A percentile compares a stretch with the other conserved stretches of the same genome.
phyloP scores from a whole-genome alignment of 768 basidiomycete species.

The Amanita exitialis region DNA sequence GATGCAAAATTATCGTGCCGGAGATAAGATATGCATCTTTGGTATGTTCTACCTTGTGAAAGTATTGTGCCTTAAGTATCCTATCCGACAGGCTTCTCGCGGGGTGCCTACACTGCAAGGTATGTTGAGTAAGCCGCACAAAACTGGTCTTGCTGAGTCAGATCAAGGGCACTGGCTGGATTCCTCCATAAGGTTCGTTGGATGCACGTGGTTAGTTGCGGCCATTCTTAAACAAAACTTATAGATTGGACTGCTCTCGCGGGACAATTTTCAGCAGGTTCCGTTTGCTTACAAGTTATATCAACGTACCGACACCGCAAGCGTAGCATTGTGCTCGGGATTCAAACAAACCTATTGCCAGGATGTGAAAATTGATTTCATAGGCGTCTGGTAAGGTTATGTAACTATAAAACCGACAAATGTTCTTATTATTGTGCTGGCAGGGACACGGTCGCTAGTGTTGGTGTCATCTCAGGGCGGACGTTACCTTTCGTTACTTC shows the following conservation, averaged over 20 bases:
- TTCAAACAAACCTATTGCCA: slow-evolving; percentile 69
- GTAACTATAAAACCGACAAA: not conserved
- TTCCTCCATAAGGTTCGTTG: slow-evolving; percentile 55
- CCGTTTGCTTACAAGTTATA: slow-evolving; percentile 71
- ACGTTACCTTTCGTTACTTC: slow-evolving; percentile 59
- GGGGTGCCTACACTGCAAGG: slow-evolving; percentile 39
- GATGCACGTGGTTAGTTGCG: not conserved
- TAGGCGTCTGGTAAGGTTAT: slow-evolving; percentile 61
- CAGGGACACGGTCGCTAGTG: slow-evolving; percentile 77
- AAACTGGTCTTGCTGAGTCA: not conserved
- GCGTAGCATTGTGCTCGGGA: slow-evolving; percentile 39
- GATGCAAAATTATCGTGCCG: slow-evolving; percentile 67
- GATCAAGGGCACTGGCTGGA: slow-evolving; percentile 61
- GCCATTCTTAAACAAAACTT: slow-evolving; percentile 1
- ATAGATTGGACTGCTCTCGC: slow-evolving; percentile 63
- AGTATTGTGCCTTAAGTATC: not conserved
- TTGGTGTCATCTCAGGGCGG: slow-evolving; percentile 51
- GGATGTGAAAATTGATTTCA: slow-evolving; percentile 61
- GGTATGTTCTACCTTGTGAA: slow-evolving; percentile 26
- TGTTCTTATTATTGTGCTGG: not conserved
- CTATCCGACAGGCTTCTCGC: slow-evolving; percentile 54
- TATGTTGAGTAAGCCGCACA: slow-evolving; percentile 26
- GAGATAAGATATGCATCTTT: slow-evolving; percentile 69
- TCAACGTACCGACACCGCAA: slow-evolving; percentile 35
- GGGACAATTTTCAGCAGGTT: slow-evolving; percentile 59